phyloP scores from a whole-genome alignment of 2,329 filamentous ascomycete species.

The Curvularia eragrostidis region DNA sequence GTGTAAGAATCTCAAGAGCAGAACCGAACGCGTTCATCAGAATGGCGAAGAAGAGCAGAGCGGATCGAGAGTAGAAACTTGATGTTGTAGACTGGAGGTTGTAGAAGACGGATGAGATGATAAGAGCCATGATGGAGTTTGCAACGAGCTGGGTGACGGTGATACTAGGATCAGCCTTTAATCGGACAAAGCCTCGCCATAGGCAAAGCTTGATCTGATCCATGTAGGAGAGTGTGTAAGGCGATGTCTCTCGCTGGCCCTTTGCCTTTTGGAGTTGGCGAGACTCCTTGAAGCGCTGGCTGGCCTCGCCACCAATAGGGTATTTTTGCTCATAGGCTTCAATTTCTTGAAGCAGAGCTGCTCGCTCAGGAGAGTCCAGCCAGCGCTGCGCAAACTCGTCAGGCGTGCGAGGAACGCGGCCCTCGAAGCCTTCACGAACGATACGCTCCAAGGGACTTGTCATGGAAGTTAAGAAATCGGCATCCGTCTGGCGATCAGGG shows the following conservation, averaged over 20 bases:
- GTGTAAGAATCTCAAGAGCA: constrained; percentile 81
- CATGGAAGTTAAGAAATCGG: constrained; percentile 80
- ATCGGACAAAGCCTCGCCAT: constrained; percentile 78
- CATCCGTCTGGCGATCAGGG: constrained; percentile 73
- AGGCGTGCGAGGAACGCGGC: constrained; percentile 56
- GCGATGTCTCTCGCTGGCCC: constrained; percentile 68
- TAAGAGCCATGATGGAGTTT: constrained; percentile 77
- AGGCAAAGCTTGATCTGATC: constrained; percentile 83
- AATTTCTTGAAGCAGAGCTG: constrained; percentile 53
- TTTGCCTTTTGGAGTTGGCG: constrained; percentile 57
- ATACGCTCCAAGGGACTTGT: constrained; percentile 61
- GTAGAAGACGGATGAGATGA: constrained; percentile 83
- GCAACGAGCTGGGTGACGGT: constrained; percentile 72
- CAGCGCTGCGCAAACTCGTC: constrained; percentile 60
- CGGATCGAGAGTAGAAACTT: constrained; percentile 80
- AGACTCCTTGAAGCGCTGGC: constrained; percentile 56
- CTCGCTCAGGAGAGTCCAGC: constrained; percentile 61
- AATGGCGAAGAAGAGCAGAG: constrained; percentile 85
- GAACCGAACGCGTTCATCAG: constrained; percentile 85
- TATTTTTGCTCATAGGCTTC: constrained; percentile 56
- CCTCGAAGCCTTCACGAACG: constrained; percentile 54
- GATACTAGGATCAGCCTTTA: constrained; percentile 77
- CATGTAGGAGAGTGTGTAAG: constrained; percentile 78
- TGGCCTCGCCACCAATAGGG: constrained; percentile 54
- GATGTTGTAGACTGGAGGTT: constrained; percentile 69